Base-by-base conservation (phyloP, 768 basidiomycete genomes). In the Pholiota molesta region DNA sequence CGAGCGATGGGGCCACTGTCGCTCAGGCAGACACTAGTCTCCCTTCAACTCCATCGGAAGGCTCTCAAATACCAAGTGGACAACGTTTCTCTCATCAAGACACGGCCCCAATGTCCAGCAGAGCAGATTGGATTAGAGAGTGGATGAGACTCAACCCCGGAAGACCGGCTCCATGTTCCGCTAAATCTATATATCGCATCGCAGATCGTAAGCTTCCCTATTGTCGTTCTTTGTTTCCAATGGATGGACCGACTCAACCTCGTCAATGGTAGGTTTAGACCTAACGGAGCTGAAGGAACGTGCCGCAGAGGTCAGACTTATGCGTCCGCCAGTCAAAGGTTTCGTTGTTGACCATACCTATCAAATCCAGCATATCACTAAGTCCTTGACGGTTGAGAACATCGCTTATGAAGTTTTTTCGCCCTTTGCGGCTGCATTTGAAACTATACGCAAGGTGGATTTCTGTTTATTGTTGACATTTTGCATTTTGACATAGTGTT, bases 321-420 rank as follows among this genome's bases (percentile, higher is more conserved):
- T 5, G 29, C 39, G 23, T 55, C 45, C n/a, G 10, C 19, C n/a
- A 33, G 16, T 29, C 7, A 17, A 11, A n/a, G 29, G 44, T 28
- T 5, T 37, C 33, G 4, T 33, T 33, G 8, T 28, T 42, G n/a
- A 23, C n/a, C 29, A 21, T 19, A 52, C 7, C 2, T 8, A 10
- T 10, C 39, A 35, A 17, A 10, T 45, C 16, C 47, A 92, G 85
- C 89, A 94, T 71, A 95, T 96, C 49, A 77, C 86, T 64, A 88
- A 86, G 63, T 87, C 87, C 0, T 81, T 96, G 49, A 88, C 86
- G 0, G 84, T 90, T 13, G 84, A 90, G 14, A 95, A 94, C 72
- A 89, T 95, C 55, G 89, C 91, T 1, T 88, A 90, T 66, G 94
- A 96, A 71, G 87, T 91, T 39, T 96, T 96, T 70, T 92, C 90